Conservation (phyloP, 2,329 filamentous ascomycete genomes). For the Aspergillus unguis region DNA sequence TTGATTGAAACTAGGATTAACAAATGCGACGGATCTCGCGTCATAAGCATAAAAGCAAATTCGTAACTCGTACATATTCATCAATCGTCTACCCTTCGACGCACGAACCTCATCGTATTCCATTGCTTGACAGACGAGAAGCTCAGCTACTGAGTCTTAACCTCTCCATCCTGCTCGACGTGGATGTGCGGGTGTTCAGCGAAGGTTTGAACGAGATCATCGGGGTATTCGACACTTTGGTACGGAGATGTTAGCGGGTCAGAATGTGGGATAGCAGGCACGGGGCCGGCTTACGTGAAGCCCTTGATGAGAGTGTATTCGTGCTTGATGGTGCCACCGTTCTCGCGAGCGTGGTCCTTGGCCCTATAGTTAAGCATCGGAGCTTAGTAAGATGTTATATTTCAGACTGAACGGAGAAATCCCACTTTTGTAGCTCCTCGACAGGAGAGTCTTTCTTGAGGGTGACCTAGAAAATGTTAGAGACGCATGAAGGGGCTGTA, state of each 20-base stretch:
- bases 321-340: slow-evolving; percentile 80
- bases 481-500: not conserved
- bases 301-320: slow-evolving; percentile 87
- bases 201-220: slow-evolving; percentile 64
- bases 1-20: not conserved
- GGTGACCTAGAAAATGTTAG: slow-evolving; percentile 60
- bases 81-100: not conserved
- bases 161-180: slow-evolving; percentile 70
- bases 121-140: not conserved
- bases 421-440: slow-evolving; percentile 66
- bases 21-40: slow-evolving; percentile 1
- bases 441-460: slow-evolving; percentile 67
- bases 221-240: slow-evolving; percentile 67
- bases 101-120: not conserved
- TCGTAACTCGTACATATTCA: slow-evolving; percentile 21
- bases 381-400: slow-evolving; percentile 14
- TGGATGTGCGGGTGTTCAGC: slow-evolving; percentile 63
- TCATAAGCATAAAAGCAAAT: slow-evolving; percentile 8
- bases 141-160: slow-evolving; percentile 62
- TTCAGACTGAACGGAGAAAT: not conserved
- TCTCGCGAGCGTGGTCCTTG: slow-evolving; percentile 68
- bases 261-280: not conserved
- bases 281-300: slow-evolving; percentile 68
- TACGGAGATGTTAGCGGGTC: slow-evolving; percentile 9
- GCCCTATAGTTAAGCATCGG: slow-evolving; percentile 50